Percentiles rank a stretch among this genome's conserved stretches.
phyloP scores from a whole-genome alignment of 2,329 filamentous ascomycete species.

The Albifimbria verrucaria region DNA sequence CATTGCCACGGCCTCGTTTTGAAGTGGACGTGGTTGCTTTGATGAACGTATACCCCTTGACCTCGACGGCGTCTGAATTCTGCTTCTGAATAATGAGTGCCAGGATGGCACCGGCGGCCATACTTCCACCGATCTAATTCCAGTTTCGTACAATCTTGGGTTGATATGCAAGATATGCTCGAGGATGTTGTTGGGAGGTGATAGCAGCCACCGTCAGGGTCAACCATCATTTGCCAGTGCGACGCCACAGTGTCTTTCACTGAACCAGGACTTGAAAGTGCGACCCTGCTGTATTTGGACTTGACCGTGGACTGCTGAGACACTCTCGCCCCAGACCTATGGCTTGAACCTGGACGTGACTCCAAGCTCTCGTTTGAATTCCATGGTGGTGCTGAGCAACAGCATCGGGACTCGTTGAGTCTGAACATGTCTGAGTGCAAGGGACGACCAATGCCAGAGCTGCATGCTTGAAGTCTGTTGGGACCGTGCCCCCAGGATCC shows the following conservation, averaged over 20 bases:
- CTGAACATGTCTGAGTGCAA: no score
- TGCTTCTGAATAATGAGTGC: not conserved
- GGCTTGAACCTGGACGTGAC: no score
- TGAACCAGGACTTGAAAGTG: not conserved
- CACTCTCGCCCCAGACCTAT: no score
- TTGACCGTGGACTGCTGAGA: not conserved
- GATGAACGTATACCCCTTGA: slow-evolving; percentile 15
- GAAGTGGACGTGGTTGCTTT: slow-evolving; percentile 10
- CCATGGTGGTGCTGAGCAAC: no score
- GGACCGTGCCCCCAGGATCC: no score
- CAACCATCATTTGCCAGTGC: not conserved
- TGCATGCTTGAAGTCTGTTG: no score
- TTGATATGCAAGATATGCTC: not conserved
- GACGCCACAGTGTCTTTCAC: not conserved
- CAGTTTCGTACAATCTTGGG: not conserved
- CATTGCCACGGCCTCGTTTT: slow-evolving; percentile 5
- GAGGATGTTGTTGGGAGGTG: not conserved
- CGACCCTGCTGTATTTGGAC: not conserved
- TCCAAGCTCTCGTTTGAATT: no score
- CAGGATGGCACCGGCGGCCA: not conserved
- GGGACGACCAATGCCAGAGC: no score
- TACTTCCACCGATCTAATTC: not conserved
- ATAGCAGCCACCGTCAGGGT: not conserved
- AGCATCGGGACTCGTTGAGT: no score
- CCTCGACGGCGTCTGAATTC: not conserved